Evolutionary conservation across 2,329 filamentous ascomycete genomes (phyloP).

Genomic region (Metarhizium brunneum): DNA sequence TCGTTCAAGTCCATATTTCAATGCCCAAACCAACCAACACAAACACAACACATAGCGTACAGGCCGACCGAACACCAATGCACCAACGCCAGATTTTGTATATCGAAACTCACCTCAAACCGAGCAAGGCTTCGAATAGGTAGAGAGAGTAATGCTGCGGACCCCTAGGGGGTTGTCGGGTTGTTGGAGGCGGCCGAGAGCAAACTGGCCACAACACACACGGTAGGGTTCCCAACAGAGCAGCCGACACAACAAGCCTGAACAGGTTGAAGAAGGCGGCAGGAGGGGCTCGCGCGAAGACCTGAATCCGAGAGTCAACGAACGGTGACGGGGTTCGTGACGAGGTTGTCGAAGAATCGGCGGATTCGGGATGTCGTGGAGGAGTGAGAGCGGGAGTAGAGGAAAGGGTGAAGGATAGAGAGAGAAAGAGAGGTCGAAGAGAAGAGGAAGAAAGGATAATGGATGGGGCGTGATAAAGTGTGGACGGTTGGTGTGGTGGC

Average conservation of each 20-base stretch:
- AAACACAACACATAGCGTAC: not conserved
- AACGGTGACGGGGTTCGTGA: conserved; percentile 20
- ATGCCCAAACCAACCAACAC: not conserved
- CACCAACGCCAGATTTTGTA: not conserved
- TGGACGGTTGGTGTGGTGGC: not conserved
- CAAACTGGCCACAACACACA: conserved; percentile 7
- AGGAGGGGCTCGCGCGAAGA: conserved; percentile 20
- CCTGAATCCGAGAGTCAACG: conserved; percentile 16
- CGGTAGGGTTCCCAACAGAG: conserved; percentile 9
- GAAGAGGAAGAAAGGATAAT: not conserved
- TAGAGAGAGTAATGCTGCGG: not conserved
- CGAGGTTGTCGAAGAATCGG: conserved; percentile 24
- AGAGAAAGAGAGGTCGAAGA: conserved; percentile 6
- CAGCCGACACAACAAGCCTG: conserved; percentile 16
- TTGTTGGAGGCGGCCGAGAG: conserved; percentile 8
- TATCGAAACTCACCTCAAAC: conserved; percentile 1
- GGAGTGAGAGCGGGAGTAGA: conserved; percentile 10
- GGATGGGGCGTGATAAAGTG: not conserved
- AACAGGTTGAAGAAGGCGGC: conserved; percentile 10
- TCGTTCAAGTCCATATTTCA: too few relatives aligned
- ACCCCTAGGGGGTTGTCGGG: conserved; percentile 6
- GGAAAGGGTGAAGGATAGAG: not conserved
- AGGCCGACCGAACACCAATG: not conserved
- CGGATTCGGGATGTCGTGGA: conserved; percentile 28
- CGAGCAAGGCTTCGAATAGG: not conserved